Percentiles rank a stretch among this genome's conserved stretches.
phyloP scores from a whole-genome alignment of 306 rosid genomes.

The Psophocarpus tetragonolobus region DNA sequence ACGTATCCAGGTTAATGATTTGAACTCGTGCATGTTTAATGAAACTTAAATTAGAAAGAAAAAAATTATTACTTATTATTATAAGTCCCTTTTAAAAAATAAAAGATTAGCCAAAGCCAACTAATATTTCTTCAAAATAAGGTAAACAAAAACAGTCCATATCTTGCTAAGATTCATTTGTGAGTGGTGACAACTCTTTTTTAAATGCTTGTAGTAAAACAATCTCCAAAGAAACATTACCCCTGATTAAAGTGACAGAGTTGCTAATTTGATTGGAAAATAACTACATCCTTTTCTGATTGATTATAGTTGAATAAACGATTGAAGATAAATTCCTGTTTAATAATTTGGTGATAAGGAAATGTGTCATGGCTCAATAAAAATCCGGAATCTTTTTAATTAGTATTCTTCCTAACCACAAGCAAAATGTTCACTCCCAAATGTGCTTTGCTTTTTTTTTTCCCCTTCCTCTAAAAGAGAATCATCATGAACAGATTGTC shows the following conservation, averaged over 20 bases:
- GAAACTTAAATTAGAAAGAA: too few species aligned
- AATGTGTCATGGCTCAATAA: background rate
- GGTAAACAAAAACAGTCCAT: background rate
- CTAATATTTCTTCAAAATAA: too few species aligned
- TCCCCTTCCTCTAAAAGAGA: slow-evolving; percentile 15
- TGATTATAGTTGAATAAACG: background rate
- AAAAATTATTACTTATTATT: too few species aligned
- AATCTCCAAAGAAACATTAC: background rate
- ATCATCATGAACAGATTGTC: slow-evolving; percentile 18
- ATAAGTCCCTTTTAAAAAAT: too few species aligned
- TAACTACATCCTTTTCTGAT: background rate
- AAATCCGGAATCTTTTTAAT: slow-evolving; percentile 11
- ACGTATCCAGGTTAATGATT: background rate
- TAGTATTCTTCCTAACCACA: slow-evolving; percentile 10
- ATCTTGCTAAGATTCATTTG: background rate
- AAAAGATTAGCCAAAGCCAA: too few species aligned
- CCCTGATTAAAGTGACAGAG: background rate
- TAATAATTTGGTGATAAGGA: background rate
- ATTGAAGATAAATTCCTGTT: background rate
- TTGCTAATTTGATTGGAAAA: background rate
- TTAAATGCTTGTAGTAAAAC: background rate
- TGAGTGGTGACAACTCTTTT: background rate
- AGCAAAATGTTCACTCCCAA: background rate
- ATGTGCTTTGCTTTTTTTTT: background rate
- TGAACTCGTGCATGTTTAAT: background rate